Evolutionary conservation across 1,284 basidiomycete species (phyloP).

Genomic region (Cryptococcus amylolentus): DNA sequence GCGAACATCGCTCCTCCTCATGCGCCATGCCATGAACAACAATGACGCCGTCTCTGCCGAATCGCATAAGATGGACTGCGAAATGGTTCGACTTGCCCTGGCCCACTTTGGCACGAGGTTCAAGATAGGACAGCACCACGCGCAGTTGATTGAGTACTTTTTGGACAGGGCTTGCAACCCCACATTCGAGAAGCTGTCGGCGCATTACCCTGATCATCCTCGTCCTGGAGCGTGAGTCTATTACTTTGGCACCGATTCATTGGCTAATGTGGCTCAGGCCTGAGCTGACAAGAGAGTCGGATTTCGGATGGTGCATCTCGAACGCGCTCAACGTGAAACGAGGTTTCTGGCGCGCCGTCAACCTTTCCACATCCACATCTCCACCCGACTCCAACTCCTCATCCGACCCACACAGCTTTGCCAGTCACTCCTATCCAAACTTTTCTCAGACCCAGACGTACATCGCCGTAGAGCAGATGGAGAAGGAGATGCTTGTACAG

Average conservation of each 20-base stretch:
- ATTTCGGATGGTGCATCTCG: constrained; percentile 37
- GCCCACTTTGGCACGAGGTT: constrained; percentile 34
- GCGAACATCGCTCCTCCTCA: constrained; percentile 38
- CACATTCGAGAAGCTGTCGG: constrained; percentile 37
- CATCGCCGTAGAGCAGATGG: neutral
- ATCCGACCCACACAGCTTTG: neutral
- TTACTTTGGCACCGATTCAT: neutral
- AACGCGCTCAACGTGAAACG: constrained; percentile 46
- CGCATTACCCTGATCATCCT: constrained; percentile 46
- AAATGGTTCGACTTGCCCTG: constrained; percentile 34
- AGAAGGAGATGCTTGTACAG: neutral
- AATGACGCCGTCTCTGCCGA: constrained; percentile 30
- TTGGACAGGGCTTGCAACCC: constrained; percentile 41
- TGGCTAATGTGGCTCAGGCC: constrained; percentile 13
- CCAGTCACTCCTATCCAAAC: neutral
- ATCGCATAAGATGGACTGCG: constrained; percentile 32
- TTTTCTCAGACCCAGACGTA: neutral
- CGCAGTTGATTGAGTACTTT: constrained; percentile 47
- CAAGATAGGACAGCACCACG: constrained; percentile 46
- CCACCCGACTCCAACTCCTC: neutral
- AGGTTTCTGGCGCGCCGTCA: constrained; percentile 35
- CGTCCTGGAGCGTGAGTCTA: constrained; percentile 33
- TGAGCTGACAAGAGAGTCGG: constrained; percentile 25
- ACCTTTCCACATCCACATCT: neutral
- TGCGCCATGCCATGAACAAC: constrained; percentile 38